Conservation (phyloP, 2,329 filamentous ascomycete genomes). For the Aspergillus ibericus region DNA sequence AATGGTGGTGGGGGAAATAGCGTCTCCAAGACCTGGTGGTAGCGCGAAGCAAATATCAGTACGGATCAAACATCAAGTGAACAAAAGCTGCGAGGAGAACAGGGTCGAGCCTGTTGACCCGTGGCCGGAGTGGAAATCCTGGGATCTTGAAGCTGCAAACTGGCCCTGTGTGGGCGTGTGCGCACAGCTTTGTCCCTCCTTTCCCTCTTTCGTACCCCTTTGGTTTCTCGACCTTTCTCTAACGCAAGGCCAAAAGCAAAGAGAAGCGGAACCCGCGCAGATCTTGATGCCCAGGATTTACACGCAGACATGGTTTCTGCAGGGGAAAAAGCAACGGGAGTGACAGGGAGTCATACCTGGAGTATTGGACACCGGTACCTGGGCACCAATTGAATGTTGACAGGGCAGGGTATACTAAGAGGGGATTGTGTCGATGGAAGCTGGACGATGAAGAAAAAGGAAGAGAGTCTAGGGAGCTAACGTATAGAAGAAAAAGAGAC, state of each 20-base stretch:
- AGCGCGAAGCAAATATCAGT: slow-evolving; percentile 22
- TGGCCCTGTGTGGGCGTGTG: neutral
- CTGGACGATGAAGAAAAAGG: too few species aligned
- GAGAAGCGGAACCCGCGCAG: neutral
- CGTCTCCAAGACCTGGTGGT: slow-evolving; percentile 20
- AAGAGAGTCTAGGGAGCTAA: neutral
- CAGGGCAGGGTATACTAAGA: neutral
- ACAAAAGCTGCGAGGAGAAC: slow-evolving; percentile 7
- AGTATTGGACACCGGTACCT: neutral
- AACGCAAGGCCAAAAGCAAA: neutral
- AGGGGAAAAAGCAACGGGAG: slow-evolving; percentile 3
- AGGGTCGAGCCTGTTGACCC: slow-evolving; percentile 11
- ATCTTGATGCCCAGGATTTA: neutral
- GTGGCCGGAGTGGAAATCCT: slow-evolving; percentile 6
- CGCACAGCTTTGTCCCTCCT: neutral
- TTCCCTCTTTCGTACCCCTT: neutral
- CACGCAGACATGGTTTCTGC: slow-evolving; percentile 10
- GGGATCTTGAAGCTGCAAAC: slow-evolving; percentile 1
- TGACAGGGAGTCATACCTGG: slow-evolving; percentile 5
- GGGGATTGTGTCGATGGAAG: neutral
- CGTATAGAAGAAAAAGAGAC: neutral
- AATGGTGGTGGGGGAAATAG: slow-evolving; percentile 13
- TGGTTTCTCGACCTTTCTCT: neutral
- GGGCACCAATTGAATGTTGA: neutral
- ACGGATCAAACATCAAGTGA: slow-evolving; percentile 20